Evolutionary conservation across 2,329 filamentous ascomycete genomes (phyloP).

Genomic region (Beauveria medogensis): DNA sequence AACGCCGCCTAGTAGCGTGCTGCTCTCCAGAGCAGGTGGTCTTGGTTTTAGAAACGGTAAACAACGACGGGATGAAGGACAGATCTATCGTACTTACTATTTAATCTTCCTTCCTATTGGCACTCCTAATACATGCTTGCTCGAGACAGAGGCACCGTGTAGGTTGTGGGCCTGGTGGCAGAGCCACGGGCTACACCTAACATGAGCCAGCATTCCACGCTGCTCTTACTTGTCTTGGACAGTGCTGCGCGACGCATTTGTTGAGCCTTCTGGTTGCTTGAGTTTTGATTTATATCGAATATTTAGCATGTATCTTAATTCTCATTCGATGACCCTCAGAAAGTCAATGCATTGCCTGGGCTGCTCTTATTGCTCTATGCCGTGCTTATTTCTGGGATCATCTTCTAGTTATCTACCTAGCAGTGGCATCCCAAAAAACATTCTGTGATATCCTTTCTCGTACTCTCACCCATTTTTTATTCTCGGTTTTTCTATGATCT

Average conservation of each 20-base stretch:
- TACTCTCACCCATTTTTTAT: background rate
- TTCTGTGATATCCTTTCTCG: background rate
- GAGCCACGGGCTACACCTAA: too few relatives aligned
- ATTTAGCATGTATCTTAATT: background rate
- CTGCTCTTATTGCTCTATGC: background rate
- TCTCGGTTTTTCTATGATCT: background rate
- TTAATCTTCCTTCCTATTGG: too few relatives aligned
- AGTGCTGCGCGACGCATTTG: slow-evolving; percentile 7
- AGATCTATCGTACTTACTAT: too few relatives aligned
- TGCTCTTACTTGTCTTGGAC: slow-evolving; percentile 1
- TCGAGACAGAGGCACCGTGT: too few relatives aligned
- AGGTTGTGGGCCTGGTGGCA: too few relatives aligned
- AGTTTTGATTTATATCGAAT: background rate
- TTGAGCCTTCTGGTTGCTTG: slow-evolving; percentile 6
- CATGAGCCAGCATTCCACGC: slow-evolving; percentile 8
- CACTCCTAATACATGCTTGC: too few relatives aligned
- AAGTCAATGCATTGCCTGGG: background rate
- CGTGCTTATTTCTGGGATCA: background rate
- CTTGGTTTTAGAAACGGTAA: too few relatives aligned
- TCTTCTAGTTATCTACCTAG: background rate
- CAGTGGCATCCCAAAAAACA: background rate
- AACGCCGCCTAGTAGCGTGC: too few relatives aligned
- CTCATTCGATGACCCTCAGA: background rate
- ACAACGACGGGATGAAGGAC: too few relatives aligned
- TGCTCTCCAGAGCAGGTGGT: too few relatives aligned